A percentile compares a stretch with the other conserved stretches of the same genome.
Evolutionary conservation across 2,329 filamentous ascomycete genomes (phyloP).

Genomic region (Aspergillus intermedius): DNA sequence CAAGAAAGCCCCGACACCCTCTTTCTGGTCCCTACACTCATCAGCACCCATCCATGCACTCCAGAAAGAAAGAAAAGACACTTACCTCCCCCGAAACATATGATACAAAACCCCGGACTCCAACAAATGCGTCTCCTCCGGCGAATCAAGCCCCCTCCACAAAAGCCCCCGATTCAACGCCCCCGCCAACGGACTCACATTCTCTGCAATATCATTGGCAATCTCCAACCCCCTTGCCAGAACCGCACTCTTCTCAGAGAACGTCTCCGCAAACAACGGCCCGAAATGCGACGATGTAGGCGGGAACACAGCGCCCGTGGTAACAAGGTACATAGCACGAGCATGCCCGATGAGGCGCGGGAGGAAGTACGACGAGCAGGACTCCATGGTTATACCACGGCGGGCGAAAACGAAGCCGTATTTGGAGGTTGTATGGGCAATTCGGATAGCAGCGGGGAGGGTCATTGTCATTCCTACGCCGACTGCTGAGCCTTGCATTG

Average conservation of each 20-base stretch:
- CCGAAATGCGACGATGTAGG: conserved; percentile 44
- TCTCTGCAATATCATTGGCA: conserved; percentile 59
- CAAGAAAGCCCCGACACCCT: conserved; percentile 63
- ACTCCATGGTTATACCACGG: conserved; percentile 66
- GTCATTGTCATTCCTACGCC: conserved; percentile 56
- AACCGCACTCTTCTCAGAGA: conserved; percentile 54
- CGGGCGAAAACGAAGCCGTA: conserved; percentile 69
- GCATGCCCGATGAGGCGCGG: conserved; percentile 58
- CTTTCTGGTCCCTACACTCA: conserved; percentile 52
- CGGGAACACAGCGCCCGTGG: conserved; percentile 57
- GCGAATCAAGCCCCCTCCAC: conserved; percentile 47
- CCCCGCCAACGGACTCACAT: conserved; percentile 59
- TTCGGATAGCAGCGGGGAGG: conserved; percentile 49
- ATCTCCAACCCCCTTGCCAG: conserved; percentile 59
- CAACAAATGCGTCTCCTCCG: conserved; percentile 64
- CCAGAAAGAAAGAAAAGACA: background rate
- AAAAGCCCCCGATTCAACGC: conserved; percentile 67
- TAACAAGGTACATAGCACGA: conserved; percentile 38
- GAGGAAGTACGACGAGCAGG: conserved; percentile 64
- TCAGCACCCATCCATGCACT: conserved; percentile 2
- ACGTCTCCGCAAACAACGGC: conserved; percentile 59
- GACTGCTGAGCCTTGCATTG: conserved; percentile 51
- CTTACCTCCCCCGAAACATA: conserved; percentile 30
- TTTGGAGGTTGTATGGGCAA: conserved; percentile 54
- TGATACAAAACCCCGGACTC: conserved; percentile 46